Evolutionary conservation across 139 green algal species (phyloP).

Genomic region (Chlamydomonas urium): DNA sequence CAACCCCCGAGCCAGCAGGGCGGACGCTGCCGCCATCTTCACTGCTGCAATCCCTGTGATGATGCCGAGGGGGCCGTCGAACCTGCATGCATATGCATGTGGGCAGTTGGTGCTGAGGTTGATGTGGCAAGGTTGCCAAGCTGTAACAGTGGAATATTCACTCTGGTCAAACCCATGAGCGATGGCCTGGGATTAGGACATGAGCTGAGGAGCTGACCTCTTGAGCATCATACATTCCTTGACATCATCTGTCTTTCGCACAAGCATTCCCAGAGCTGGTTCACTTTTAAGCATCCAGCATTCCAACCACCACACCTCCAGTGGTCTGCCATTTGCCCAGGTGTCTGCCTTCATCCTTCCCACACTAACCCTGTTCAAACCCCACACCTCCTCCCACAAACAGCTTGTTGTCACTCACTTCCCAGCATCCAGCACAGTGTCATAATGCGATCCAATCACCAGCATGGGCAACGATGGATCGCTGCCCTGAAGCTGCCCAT

Average conservation of each 20-base stretch:
- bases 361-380: too few relatives aligned
- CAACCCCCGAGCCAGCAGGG: background rate
- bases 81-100: constrained; percentile 35
- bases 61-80: constrained; percentile 83
- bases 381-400: background rate
- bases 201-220: background rate
- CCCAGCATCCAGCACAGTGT: constrained; percentile 89
- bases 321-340: background rate
- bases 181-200: background rate
- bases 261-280: too few relatives aligned
- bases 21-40: constrained; percentile 42
- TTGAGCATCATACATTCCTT: background rate
- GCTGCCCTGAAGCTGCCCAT: constrained; percentile 44
- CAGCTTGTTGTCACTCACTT: constrained; percentile 36
- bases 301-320: background rate
- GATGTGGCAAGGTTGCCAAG: background rate
- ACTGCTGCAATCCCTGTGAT: constrained; percentile 73
- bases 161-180: background rate
- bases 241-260: background rate
- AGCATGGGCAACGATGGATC: constrained; percentile 35
- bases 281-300: too few relatives aligned
- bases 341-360: too few relatives aligned
- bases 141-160: background rate
- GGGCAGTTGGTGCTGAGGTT: background rate
- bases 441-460: constrained; percentile 86